Conservation (phyloP, 2,329 filamentous ascomycete genomes). For the Emergomyces orientalis region DNA sequence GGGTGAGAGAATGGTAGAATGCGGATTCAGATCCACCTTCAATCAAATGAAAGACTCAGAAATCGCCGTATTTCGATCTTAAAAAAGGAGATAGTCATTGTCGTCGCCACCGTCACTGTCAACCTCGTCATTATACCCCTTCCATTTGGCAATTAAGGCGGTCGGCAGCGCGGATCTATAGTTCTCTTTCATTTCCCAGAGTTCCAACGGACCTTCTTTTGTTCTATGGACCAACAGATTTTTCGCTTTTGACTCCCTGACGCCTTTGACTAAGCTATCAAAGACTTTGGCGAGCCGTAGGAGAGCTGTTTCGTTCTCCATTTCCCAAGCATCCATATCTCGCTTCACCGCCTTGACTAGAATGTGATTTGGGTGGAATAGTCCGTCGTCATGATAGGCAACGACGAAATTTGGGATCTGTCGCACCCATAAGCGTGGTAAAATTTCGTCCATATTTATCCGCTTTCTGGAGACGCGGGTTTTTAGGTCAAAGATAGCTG, state of each 20-base stretch:
- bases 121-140: neutral
- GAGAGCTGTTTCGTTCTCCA: conserved; percentile 24
- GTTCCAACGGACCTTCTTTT: conserved; percentile 5
- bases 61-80: neutral
- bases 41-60: neutral
- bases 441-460: conserved; percentile 32
- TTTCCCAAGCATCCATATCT: conserved; percentile 37
- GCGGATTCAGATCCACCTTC: neutral
- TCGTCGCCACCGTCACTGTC: neutral
- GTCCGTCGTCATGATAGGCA: conserved; percentile 39
- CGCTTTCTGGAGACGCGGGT: conserved; percentile 35
- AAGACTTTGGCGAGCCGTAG: conserved; percentile 5
- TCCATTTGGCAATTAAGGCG: conserved; percentile 9
- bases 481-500: conserved; percentile 45
- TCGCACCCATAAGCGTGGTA: conserved; percentile 42
- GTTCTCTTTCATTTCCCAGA: neutral
- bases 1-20: neutral
- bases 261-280: conserved; percentile 6
- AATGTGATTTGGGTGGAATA: conserved; percentile 35
- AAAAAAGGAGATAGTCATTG: conserved; percentile 6
- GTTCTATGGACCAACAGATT: conserved; percentile 6
- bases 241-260: neutral
- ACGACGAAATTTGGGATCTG: conserved; percentile 46
- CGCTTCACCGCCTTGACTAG: conserved; percentile 30
- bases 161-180: conserved; percentile 4